These are phyloP conservation scores for Nephelium lappaceum DNA, from an alignment of 345 rosid genomes.

Conservation along the genomic window DNA sequence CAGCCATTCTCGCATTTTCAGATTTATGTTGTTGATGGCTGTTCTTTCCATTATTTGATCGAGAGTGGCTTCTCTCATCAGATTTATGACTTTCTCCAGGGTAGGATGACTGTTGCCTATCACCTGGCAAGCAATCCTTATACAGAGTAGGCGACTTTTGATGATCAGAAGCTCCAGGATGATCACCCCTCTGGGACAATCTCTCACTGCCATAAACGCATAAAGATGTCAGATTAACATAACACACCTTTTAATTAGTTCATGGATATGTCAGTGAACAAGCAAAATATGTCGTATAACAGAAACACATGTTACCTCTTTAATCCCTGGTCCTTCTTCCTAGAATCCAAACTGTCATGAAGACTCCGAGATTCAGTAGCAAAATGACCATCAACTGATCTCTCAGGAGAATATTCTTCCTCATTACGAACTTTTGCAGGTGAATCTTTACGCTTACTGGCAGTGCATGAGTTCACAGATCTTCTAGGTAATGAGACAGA, in stretches of 20 bases:
- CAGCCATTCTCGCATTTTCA: slow-evolving; percentile 30
- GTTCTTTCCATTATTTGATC: slow-evolving; percentile 36
- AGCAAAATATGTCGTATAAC: not conserved
- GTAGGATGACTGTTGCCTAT: slow-evolving; percentile 24
- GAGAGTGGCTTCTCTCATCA: slow-evolving; percentile 39
- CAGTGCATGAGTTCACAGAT: slow-evolving; percentile 37
- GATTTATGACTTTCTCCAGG: slow-evolving; percentile 33
- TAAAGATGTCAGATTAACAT: slow-evolving; percentile 19
- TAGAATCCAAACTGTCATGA: slow-evolving; percentile 29
- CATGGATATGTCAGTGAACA: not conserved
- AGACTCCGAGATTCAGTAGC: slow-evolving; percentile 29
- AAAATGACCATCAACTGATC: slow-evolving; percentile 19
- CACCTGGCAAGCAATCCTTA: slow-evolving; percentile 31
- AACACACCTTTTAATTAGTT: not conserved
- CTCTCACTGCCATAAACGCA: slow-evolving; percentile 55
- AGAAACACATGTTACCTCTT: slow-evolving; percentile 44
- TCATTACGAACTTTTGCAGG: slow-evolving; percentile 24
- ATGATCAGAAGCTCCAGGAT: slow-evolving; percentile 39
- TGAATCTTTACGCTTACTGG: slow-evolving; percentile 39
- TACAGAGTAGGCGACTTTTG: slow-evolving; percentile 41
- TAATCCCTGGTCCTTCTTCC: slow-evolving; percentile 45
- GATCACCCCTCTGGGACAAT: slow-evolving; percentile 35
- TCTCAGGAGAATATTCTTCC: slow-evolving; percentile 37
- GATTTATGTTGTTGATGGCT: slow-evolving; percentile 26
- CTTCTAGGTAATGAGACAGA: slow-evolving; percentile 35